Evolutionary conservation across 306 rosid species (phyloP).

Genomic region (Medicago ruthenica): DNA sequence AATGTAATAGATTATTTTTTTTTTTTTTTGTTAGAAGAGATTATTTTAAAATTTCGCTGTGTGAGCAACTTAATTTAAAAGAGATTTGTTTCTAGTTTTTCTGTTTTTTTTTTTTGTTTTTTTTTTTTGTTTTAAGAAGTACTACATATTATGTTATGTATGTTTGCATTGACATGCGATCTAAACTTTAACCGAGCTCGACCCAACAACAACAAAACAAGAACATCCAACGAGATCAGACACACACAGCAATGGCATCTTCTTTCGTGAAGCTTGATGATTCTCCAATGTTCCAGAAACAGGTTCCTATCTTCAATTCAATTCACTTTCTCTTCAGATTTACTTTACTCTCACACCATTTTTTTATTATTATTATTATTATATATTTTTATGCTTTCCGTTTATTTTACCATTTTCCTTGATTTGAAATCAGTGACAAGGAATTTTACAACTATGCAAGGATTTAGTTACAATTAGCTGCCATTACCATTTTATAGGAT

Average conservation of each 20-base stretch:
- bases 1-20: no score
- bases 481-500: no score
- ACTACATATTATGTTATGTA: no score
- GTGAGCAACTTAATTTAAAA: no score
- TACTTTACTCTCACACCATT: slow-evolving; percentile 5
- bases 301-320: slow-evolving; percentile 50
- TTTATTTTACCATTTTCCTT: slow-evolving; percentile 7
- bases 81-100: no score
- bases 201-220: not conserved
- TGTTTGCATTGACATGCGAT: not conserved
- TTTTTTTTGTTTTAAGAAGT: no score
- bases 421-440: slow-evolving; percentile 27
- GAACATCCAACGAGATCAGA: not conserved
- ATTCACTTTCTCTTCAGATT: not conserved
- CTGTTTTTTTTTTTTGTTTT: no score
- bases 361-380: not conserved
- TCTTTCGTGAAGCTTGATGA: slow-evolving; percentile 90
- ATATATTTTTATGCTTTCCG: no score
- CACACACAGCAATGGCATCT: slow-evolving; percentile 62
- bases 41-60: no score
- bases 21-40: no score
- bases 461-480: no score
- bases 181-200: not conserved
- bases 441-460: not conserved
- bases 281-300: slow-evolving; percentile 97